A percentile compares a stretch with the other conserved stretches of the same genome.
Conservation (phyloP, 148 eudicot species). For the Amaranthus cruentus region DNA sequence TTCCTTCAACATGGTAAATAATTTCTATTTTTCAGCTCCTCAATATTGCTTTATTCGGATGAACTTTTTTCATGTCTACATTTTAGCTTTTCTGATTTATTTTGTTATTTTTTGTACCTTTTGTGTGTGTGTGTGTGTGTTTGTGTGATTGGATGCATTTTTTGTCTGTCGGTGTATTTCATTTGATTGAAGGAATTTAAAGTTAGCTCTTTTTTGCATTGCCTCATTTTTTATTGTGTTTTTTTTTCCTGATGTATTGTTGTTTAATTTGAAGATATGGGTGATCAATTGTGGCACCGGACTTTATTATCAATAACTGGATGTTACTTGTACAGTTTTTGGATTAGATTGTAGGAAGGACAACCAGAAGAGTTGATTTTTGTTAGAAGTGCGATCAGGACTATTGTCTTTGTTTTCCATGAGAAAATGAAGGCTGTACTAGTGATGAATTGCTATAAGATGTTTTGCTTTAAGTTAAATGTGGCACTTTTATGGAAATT, state of each 20-base stretch:
- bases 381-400: too few species aligned
- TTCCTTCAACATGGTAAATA: slow-evolving; percentile 31
- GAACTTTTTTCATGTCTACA: background rate
- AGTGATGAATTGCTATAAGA: background rate
- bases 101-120: background rate
- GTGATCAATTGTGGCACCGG: background rate
- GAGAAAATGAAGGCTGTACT: background rate
- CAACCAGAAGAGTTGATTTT: background rate
- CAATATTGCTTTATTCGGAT: background rate
- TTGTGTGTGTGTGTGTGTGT: background rate
- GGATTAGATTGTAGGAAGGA: slow-evolving; percentile 1
- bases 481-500: too few species aligned
- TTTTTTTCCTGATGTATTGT: background rate
- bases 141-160: too few species aligned
- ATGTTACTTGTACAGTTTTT: background rate
- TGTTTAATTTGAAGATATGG: background rate
- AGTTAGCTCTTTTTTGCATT: too few species aligned
- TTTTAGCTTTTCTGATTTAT: background rate
- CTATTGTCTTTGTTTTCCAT: background rate
- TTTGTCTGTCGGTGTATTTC: too few species aligned
- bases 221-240: background rate
- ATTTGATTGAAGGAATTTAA: too few species aligned
- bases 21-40: background rate
- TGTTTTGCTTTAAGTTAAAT: too few species aligned
- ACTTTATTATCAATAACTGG: background rate